These are phyloP conservation scores for Paecilomyces formosus DNA, from an alignment of 2,329 filamentous ascomycete species.

Conservation along the genomic window DNA sequence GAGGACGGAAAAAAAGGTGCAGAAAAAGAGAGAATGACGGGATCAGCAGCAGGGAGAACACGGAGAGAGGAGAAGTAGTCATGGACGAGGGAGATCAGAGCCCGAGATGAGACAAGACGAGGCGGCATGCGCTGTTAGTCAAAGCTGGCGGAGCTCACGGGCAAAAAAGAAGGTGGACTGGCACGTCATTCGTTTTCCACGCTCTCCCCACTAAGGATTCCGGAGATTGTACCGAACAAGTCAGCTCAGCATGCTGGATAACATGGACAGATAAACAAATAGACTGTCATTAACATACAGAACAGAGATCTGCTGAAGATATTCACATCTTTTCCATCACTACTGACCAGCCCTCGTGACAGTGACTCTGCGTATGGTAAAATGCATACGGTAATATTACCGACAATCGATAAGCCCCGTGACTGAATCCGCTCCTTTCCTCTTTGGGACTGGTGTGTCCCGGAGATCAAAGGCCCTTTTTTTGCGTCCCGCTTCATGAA, in stretches of 20 bases:
- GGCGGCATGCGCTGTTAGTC: not conserved
- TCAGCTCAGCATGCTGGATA: no score
- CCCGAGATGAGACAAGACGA: not conserved
- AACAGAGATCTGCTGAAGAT: no score
- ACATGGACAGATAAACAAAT: no score
- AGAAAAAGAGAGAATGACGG: not conserved
- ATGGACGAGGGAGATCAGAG: not conserved
- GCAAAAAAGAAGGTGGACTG: no score
- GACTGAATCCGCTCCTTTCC: no score
- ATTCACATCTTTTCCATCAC: no score
- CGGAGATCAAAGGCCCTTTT: not conserved
- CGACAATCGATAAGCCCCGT: no score
- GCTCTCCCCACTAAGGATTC: not conserved
- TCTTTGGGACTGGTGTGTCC: not conserved
- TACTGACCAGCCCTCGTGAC: no score
- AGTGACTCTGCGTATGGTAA: not conserved
- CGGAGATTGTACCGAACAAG: no score
- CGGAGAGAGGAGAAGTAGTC: not conserved
- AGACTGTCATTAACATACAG: no score
- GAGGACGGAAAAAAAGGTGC: not conserved
- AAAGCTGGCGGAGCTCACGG: not conserved
- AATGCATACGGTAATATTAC: no score
- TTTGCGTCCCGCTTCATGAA: not conserved
- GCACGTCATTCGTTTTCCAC: not conserved
- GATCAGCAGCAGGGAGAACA: not conserved